Evolutionary conservation across 2,329 filamentous ascomycete genomes (phyloP).

Genomic region (Fusarium veterinarium): DNA sequence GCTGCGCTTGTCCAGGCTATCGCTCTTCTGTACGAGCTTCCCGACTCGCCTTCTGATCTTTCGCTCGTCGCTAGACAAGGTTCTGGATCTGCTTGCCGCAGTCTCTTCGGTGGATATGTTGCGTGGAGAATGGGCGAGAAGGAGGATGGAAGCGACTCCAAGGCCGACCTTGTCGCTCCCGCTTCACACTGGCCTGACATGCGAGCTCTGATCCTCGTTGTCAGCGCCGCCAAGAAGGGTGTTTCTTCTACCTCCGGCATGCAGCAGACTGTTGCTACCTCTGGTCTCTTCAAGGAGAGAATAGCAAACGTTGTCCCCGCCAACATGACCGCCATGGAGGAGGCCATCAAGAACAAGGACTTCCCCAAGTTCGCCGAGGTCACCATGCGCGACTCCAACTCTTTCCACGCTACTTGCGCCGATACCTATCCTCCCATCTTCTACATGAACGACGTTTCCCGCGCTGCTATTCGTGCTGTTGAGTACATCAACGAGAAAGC

Average conservation of each 20-base stretch:
- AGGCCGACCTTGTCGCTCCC: conserved; percentile 88
- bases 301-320: conserved; percentile 81
- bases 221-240: conserved; percentile 93
- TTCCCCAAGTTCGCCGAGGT: conserved; percentile 89
- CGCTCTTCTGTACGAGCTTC: conserved; percentile 89
- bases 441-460: conserved; percentile 95
- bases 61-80: conserved; percentile 92
- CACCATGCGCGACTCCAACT: conserved; percentile 97
- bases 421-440: conserved; percentile 98
- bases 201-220: conserved; percentile 91
- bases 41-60: conserved; percentile 82
- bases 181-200: conserved; percentile 95
- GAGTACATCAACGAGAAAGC: conserved; percentile 87
- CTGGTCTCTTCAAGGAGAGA: conserved; percentile 84
- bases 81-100: conserved; percentile 93
- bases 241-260: conserved; percentile 93
- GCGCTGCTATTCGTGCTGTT: conserved; percentile 87
- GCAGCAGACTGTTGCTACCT: conserved; percentile 95
- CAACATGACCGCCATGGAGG: conserved; percentile 87
- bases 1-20: conserved; percentile 83
- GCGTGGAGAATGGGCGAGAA: conserved; percentile 87
- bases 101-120: conserved; percentile 94
- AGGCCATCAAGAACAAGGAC: conserved; percentile 80
- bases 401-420: conserved; percentile 93
- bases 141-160: conserved; percentile 84